A percentile compares a stretch with the other conserved stretches of the same genome.
Evolutionary conservation across 768 basidiomycete species (phyloP).

Genomic region (Artomyces pyxidatus): DNA sequence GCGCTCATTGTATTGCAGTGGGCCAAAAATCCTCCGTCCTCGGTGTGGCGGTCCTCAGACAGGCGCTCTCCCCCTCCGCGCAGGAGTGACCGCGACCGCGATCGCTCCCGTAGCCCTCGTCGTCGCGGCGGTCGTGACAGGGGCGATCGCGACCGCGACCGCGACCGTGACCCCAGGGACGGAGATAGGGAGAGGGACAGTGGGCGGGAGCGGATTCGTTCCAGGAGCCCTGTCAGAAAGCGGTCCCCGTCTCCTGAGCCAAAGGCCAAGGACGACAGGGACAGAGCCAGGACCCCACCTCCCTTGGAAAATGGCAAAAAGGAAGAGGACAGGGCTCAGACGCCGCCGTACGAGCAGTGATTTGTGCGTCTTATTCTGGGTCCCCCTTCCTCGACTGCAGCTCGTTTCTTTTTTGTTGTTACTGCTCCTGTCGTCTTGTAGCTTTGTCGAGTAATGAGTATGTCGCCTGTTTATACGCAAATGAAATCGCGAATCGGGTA

Average conservation of each 20-base stretch:
- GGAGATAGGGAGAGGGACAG: slow-evolving; percentile 22
- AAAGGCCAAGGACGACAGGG: slow-evolving; percentile 34
- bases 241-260: slow-evolving; percentile 37
- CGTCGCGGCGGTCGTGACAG: slow-evolving; percentile 29
- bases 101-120: slow-evolving; percentile 36
- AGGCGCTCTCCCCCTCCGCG: slow-evolving; percentile 43
- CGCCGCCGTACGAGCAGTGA: slow-evolving; percentile 54
- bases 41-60: slow-evolving; percentile 59
- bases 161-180: slow-evolving; percentile 28
- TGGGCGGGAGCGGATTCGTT: slow-evolving; percentile 28
- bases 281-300: slow-evolving; percentile 49
- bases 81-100: slow-evolving; percentile 21
- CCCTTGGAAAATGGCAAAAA: slow-evolving; percentile 34
- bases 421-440: not conserved
- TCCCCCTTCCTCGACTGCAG: not conserved
- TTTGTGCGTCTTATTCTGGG: not conserved
- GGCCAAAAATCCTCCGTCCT: slow-evolving; percentile 77
- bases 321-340: slow-evolving; percentile 46
- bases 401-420: slow-evolving; percentile 4
- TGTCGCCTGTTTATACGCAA: too few species aligned
- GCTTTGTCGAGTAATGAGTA: too few species aligned
- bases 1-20: slow-evolving; percentile 33
- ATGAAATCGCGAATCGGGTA: too few species aligned
- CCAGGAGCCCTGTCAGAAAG: slow-evolving; percentile 40
- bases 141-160: slow-evolving; percentile 35